A percentile compares a stretch with the other conserved stretches of the same genome.
phyloP scores from a whole-genome alignment of 1,284 basidiomycete species.

The Ganoderma resinaceum region DNA sequence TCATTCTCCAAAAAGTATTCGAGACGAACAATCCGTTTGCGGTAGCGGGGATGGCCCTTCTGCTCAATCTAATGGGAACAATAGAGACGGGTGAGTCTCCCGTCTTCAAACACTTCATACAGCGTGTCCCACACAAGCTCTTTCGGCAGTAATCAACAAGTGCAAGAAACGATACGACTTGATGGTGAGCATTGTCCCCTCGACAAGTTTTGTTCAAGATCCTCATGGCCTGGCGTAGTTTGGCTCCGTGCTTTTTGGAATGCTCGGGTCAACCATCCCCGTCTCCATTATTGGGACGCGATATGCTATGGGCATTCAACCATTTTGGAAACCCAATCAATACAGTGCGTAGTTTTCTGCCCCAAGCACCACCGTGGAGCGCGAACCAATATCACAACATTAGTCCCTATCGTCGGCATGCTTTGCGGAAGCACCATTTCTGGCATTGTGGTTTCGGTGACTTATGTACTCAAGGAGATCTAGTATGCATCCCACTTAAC shows the following conservation, averaged over 20 bases:
- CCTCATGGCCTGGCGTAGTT: slow-evolving; percentile 57
- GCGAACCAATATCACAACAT: neutral
- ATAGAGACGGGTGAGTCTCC: slow-evolving; percentile 61
- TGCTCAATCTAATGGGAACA: slow-evolving; percentile 79
- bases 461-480: slow-evolving; percentile 70
- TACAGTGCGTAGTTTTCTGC: slow-evolving; percentile 59
- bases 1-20: slow-evolving; percentile 78
- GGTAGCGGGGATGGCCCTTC: slow-evolving; percentile 73
- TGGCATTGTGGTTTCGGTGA: slow-evolving; percentile 72
- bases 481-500: slow-evolving; percentile 50
- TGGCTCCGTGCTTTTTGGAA: slow-evolving; percentile 67
- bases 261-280: slow-evolving; percentile 81
- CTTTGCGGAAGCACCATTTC: slow-evolving; percentile 83
- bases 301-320: slow-evolving; percentile 79
- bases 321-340: slow-evolving; percentile 85
- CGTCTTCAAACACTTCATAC: neutral
- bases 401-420: slow-evolving; percentile 90
- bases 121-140: neutral
- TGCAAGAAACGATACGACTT: slow-evolving; percentile 73
- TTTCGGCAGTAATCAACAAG: slow-evolving; percentile 66
- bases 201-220: neutral
- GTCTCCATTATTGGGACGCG: slow-evolving; percentile 78
- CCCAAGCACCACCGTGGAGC: neutral
- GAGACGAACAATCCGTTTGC: slow-evolving; percentile 76
- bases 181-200: slow-evolving; percentile 59